These are phyloP conservation scores for Mrakia hoshinonis DNA, from an alignment of 768 basidiomycete genomes.

Conservation along the genomic window DNA sequence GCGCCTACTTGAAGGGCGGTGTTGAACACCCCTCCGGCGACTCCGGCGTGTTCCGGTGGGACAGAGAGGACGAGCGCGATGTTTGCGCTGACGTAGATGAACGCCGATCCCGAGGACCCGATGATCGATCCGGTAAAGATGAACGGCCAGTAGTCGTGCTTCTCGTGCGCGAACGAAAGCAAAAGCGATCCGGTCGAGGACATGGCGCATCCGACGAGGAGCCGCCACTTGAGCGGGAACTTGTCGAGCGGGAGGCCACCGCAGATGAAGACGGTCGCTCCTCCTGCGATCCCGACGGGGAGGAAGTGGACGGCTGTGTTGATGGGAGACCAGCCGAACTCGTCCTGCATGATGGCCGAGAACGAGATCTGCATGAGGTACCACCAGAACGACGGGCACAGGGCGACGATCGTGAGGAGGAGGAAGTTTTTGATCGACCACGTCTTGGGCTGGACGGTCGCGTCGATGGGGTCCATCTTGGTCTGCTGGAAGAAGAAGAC, in stretches of 20 bases:
- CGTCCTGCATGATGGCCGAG: constrained; percentile 11
- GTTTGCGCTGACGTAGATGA: constrained; percentile 3
- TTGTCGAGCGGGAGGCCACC: neutral
- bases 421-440: constrained; percentile 21
- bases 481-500: constrained; percentile 21
- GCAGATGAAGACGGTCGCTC: neutral
- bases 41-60: constrained; percentile 2
- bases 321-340: constrained; percentile 12
- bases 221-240: neutral
- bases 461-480: constrained; percentile 15
- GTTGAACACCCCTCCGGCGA: constrained; percentile 9
- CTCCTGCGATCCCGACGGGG: constrained; percentile 10
- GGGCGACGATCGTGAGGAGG: constrained; percentile 11
- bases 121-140: constrained; percentile 10
- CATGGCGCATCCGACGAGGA: neutral
- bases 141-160: neutral
- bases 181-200: neutral
- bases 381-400: constrained; percentile 21
- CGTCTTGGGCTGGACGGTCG: constrained; percentile 1
- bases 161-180: neutral
- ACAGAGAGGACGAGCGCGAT: constrained; percentile 5
- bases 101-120: neutral
- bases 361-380: constrained; percentile 17
- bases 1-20: constrained; percentile 4
- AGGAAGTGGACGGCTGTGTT: constrained; percentile 22